Evolutionary conservation across 768 basidiomycete species (phyloP), one percentile per base, ranked within the genome.

Genomic region (Suillus luteus): DNA sequence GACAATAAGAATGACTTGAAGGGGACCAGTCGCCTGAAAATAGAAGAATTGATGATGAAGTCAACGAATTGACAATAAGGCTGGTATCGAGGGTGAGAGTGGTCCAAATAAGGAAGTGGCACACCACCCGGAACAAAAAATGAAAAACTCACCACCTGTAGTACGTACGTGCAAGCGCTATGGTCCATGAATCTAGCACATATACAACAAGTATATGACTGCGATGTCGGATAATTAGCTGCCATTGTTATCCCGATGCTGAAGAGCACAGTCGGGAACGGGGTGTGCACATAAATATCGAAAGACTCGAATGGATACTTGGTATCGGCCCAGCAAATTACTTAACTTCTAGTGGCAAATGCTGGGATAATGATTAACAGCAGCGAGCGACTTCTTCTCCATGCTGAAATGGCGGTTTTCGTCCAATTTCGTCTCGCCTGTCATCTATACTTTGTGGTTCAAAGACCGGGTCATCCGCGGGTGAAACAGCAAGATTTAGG

Each of bases 1-100:
- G 19, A 58, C 57, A 58, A 58, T 58, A 58, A 58, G 57, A 58
- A 40, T 41, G 17, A 27, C 24, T 27, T n/a, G 57, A 41, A 58
- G 40, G 14, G 38, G 55, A 38, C 33, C 22, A 4, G n/a, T 38
- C n/a, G 12, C 22, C 22, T 57, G 22, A 24, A 35, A n/a, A 55
- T 35, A 19, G 54, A 55, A 35, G n/a, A 12, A 35, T 19, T 33
- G 54, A 55, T 55, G 17, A 41, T 58, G 24, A 40, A 38, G 22
- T 11, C 38, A 2, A 57, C 8, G 22, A 8, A n/a, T 58, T 58
- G 57, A 58, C 57, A 58, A 58, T 58, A 58, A 58, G 31, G 38
- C 22, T 40, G n/a, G 37, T 55, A 55, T 55, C 33, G 35, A 57
- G 12, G 52, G 52, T 33, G 33, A 33, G 54, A 37, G 38, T 27